Conservation (phyloP, 2,329 filamentous ascomycete genomes). For the Sarocladiaceae sp. region DNA sequence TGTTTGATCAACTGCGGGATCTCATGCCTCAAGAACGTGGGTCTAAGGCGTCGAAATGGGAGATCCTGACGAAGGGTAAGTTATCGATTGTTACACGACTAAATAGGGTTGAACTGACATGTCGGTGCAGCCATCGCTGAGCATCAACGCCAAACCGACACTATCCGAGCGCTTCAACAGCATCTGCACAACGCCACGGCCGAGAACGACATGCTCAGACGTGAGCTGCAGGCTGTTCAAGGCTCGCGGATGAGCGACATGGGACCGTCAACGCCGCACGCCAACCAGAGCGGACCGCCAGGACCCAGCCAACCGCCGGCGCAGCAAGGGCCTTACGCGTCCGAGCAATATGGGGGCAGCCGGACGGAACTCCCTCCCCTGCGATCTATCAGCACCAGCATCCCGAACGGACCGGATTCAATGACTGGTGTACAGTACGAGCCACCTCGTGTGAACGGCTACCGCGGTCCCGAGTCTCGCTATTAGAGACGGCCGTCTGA, state of each 20-base stretch:
- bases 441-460: slow-evolving; percentile 39
- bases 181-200: slow-evolving; percentile 34
- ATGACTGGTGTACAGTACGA: slow-evolving; percentile 64
- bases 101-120: not conserved
- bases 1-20: slow-evolving; percentile 75
- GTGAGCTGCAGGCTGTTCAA: slow-evolving; percentile 40
- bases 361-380: slow-evolving; percentile 52
- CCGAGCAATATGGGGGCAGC: slow-evolving; percentile 24
- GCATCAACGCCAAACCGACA: slow-evolving; percentile 36
- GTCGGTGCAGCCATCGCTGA: slow-evolving; percentile 5
- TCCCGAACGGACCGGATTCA: slow-evolving; percentile 44
- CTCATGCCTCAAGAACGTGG: slow-evolving; percentile 75
- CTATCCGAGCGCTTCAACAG: slow-evolving; percentile 38
- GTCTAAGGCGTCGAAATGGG: slow-evolving; percentile 84
- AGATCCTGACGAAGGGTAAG: slow-evolving; percentile 78
- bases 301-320: slow-evolving; percentile 17
- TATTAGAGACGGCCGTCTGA: slow-evolving; percentile 19
- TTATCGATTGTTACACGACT: slow-evolving; percentile 5
- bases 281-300: slow-evolving; percentile 20
- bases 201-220: slow-evolving; percentile 43
- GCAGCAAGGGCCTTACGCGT: slow-evolving; percentile 19
- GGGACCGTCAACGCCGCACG: slow-evolving; percentile 21
- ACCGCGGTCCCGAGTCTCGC: slow-evolving; percentile 29
- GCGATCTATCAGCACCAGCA: slow-evolving; percentile 40
- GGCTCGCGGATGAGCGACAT: slow-evolving; percentile 23